Percentiles rank a stretch among this genome's conserved stretches.
phyloP scores from a whole-genome alignment of 169 alveolate species.

The Plasmodium gaboni region DNA sequence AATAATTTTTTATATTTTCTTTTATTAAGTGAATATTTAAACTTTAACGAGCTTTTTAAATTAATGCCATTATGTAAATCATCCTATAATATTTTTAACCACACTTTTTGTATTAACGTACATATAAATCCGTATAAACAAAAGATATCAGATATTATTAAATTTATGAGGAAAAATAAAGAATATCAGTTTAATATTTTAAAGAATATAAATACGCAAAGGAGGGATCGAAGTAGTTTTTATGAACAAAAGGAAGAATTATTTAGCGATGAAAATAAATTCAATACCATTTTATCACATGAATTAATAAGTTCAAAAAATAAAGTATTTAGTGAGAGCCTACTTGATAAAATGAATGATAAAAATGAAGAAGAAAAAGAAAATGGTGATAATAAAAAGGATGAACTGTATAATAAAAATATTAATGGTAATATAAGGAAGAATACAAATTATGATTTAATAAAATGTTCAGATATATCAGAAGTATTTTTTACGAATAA shows the following conservation, averaged over 20 bases:
- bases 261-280: not conserved
- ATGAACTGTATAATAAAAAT: not conserved
- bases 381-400: not conserved
- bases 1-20: constrained; percentile 64
- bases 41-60: constrained; percentile 45
- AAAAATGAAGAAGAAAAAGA: not conserved
- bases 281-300: not conserved
- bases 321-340: not conserved
- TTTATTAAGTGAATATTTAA: constrained; percentile 60
- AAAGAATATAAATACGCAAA: constrained; percentile 5
- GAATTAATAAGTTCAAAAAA: not conserved
- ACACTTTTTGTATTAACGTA: constrained; percentile 43
- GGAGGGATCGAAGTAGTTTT: not conserved
- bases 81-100: constrained; percentile 43
- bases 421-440: not conserved
- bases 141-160: constrained; percentile 42
- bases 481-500: constrained; percentile 45
- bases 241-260: constrained; percentile 22
- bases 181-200: constrained; percentile 64
- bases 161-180: constrained; percentile 46
- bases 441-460: not conserved
- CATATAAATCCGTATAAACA: constrained; percentile 71
- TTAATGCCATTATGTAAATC: constrained; percentile 64
- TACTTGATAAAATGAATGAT: not conserved
- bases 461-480: not conserved